These are phyloP conservation scores for Lepidium campestre DNA, from an alignment of 441 rosid genomes.

Conservation along the genomic window DNA sequence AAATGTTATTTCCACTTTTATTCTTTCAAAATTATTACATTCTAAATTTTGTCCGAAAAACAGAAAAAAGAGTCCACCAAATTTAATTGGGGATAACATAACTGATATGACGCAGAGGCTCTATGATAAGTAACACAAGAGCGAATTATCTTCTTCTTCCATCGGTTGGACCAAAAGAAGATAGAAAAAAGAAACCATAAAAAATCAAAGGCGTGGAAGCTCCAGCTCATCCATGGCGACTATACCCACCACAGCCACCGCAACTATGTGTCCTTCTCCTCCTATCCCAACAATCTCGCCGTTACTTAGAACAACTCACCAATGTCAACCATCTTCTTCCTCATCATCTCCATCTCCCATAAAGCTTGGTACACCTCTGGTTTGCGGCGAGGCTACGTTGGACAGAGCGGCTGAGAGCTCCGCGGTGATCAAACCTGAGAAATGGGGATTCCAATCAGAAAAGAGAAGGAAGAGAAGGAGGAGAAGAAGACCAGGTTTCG, in stretches of 20 bases:
- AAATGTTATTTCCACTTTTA: background rate
- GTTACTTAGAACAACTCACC: constrained; percentile 32
- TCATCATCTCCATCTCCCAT: constrained; percentile 20
- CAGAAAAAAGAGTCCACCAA: background rate
- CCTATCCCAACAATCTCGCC: constrained; percentile 30
- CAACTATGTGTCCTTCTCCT: constrained; percentile 35
- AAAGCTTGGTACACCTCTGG: constrained; percentile 15
- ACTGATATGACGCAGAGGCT: constrained; percentile 8
- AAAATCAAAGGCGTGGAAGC: constrained; percentile 16
- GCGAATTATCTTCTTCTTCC: constrained; percentile 21
- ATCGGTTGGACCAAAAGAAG: constrained; percentile 25
- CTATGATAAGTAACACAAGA: constrained; percentile 2
- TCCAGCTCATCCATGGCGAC: constrained; percentile 28
- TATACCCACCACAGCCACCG: constrained; percentile 33
- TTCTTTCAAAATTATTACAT: background rate
- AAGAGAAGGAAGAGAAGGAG: constrained; percentile 42
- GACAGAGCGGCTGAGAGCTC: constrained; percentile 27
- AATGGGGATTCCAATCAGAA: constrained; percentile 23
- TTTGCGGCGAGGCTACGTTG: constrained; percentile 16
- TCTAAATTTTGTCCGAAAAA: background rate
- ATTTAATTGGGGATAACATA: constrained; percentile 23
- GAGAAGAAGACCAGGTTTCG: constrained; percentile 30
- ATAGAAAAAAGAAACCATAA: background rate
- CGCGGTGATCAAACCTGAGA: constrained; percentile 30
- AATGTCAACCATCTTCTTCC: constrained; percentile 23